Evolutionary conservation across 345 rosid genomes (phyloP).

Genomic region (Ceriops tagal): DNA sequence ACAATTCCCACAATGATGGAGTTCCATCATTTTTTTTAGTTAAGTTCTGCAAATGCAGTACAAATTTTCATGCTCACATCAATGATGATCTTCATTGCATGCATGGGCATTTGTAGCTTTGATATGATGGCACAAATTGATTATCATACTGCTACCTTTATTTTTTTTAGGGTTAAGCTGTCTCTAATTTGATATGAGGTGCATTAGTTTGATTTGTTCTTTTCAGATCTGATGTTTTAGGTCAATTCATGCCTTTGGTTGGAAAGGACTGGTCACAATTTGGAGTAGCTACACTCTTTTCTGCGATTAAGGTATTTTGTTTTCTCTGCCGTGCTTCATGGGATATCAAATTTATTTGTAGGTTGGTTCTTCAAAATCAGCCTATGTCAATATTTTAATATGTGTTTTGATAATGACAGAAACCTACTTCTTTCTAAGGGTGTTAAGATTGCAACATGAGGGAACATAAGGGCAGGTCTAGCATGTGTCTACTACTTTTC

Average conservation of each 20-base stretch:
- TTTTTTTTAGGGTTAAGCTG: background rate
- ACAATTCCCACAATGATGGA: no score
- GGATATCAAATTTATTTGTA: background rate
- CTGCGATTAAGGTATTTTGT: conserved; percentile 68
- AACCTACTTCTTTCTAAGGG: background rate
- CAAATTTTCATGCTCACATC: no score
- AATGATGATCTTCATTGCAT: no score
- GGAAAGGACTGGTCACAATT: conserved; percentile 98
- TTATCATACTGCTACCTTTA: no score
- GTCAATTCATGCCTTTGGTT: conserved; percentile 96
- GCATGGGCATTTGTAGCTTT: no score
- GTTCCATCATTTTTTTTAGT: no score
- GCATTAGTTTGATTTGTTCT: conserved; percentile 21
- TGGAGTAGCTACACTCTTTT: conserved; percentile 90
- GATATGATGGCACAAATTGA: no score
- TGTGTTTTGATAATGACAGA: background rate
- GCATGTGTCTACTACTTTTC: no score
- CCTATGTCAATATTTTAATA: background rate
- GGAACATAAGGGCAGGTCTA: no score
- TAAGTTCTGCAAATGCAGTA: no score
- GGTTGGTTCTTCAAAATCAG: background rate
- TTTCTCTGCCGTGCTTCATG: background rate
- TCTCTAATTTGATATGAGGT: background rate
- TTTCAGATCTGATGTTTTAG: conserved; percentile 90
- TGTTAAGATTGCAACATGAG: no score